These are phyloP conservation scores for Pseudogymnoascus sp. DNA, from an alignment of 2,329 filamentous ascomycete species.

Conservation along the genomic window DNA sequence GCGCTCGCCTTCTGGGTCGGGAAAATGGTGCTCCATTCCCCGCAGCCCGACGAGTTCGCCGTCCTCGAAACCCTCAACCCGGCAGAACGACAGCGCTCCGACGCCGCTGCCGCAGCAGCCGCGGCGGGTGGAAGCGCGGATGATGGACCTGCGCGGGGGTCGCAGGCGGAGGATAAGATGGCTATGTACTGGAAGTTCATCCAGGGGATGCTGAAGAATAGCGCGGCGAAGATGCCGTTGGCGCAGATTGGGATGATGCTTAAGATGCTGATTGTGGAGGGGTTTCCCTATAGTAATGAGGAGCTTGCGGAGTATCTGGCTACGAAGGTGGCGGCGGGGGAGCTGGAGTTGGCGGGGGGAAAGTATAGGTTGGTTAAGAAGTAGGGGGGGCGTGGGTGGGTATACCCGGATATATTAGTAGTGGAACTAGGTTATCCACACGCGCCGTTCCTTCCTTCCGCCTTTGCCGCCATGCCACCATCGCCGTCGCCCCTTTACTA, in stretches of 20 bases:
- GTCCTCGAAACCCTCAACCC: constrained; percentile 58
- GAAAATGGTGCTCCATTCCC: constrained; percentile 55
- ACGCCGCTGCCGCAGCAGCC: constrained; percentile 20
- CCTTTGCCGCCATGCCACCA: background rate
- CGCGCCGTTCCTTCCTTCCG: background rate
- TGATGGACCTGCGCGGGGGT: constrained; percentile 37
- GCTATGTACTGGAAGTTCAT: constrained; percentile 87
- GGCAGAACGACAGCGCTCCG: constrained; percentile 26
- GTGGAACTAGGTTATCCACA: background rate
- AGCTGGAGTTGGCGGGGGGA: constrained; percentile 60
- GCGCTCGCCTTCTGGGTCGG: constrained; percentile 65
- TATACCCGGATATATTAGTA: background rate
- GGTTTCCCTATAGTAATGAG: constrained; percentile 83
- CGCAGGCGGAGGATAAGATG: constrained; percentile 50
- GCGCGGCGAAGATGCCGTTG: constrained; percentile 69
- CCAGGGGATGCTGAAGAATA: constrained; percentile 89
- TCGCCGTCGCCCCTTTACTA: background rate
- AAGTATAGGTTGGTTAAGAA: constrained; percentile 59
- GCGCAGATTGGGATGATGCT: constrained; percentile 87
- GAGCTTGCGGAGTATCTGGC: constrained; percentile 74
- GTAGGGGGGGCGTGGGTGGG: constrained; percentile 23
- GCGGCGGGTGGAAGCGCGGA: constrained; percentile 26
- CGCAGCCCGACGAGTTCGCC: constrained; percentile 45
- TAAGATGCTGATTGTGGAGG: constrained; percentile 80
- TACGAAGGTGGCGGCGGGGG: constrained; percentile 65